Evolutionary conservation across 768 basidiomycete genomes (phyloP).

Genomic region (Boletus eberwhitei): DNA sequence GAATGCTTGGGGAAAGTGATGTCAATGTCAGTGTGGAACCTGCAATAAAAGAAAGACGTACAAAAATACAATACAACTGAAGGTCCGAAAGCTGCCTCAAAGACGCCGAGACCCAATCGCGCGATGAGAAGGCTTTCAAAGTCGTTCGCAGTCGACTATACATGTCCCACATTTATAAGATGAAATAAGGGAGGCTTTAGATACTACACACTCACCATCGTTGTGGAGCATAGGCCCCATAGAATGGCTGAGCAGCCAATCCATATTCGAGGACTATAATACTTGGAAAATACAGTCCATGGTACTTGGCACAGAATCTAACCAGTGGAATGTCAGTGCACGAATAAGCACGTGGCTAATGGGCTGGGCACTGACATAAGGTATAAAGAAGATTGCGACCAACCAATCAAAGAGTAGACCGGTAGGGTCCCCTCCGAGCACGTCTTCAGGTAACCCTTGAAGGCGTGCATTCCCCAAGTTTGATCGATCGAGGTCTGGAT

Average conservation of each 20-base stretch:
- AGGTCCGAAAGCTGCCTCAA: conserved; percentile 35
- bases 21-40: conserved; percentile 17
- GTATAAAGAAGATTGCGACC: conserved; percentile 74
- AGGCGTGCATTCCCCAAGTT: conserved; percentile 79
- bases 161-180: background rate
- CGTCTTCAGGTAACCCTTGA: conserved; percentile 63
- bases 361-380: conserved; percentile 52
- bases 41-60: background rate
- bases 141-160: conserved; percentile 25
- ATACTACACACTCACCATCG: conserved; percentile 53
- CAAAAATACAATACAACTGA: conserved; percentile 33
- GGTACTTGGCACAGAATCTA: conserved; percentile 73
- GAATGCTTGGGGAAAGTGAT: conserved; percentile 33
- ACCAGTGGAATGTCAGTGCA: background rate
- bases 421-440: conserved; percentile 63
- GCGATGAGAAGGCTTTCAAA: conserved; percentile 30
- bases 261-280: conserved; percentile 66
- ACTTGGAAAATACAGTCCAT: conserved; percentile 62
- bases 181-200: background rate
- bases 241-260: conserved; percentile 65
- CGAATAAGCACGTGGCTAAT: background rate
- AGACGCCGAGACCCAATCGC: conserved; percentile 32
- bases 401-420: conserved; percentile 76
- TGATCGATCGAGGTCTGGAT: conserved; percentile 61
- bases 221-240: conserved; percentile 70